phyloP scores from a whole-genome alignment of 2,329 filamentous ascomycete genomes.

The Kalaharituber pfeilii region DNA sequence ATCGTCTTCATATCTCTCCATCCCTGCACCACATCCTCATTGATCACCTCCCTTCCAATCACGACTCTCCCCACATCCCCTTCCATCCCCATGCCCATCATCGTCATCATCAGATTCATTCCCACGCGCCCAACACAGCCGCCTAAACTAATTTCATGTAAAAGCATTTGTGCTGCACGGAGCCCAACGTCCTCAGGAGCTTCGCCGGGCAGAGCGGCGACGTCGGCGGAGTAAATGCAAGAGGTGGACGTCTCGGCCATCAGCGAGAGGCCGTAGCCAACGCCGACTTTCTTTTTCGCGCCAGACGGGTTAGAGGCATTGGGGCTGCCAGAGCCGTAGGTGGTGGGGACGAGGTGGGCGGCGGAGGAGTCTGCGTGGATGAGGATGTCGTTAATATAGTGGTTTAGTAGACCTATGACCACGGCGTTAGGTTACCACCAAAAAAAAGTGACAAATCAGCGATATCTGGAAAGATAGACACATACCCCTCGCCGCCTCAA shows the following conservation, averaged over 20 bases:
- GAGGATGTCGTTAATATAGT: conserved; percentile 73
- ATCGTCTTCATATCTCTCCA: conserved; percentile 78
- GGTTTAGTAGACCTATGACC: conserved; percentile 51
- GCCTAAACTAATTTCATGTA: conserved; percentile 65
- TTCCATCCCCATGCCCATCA: conserved; percentile 97
- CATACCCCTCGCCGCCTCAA: conserved; percentile 56
- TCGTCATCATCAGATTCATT: conserved; percentile 54
- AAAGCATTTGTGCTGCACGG: conserved; percentile 69
- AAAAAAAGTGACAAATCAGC: background rate
- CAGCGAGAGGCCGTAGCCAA: conserved; percentile 79
- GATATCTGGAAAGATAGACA: background rate
- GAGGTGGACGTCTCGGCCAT: conserved; percentile 77
- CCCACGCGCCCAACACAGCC: conserved; percentile 63
- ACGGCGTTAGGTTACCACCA: too few species aligned
- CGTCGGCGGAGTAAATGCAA: conserved; percentile 77
- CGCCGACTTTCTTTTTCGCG: conserved; percentile 50
- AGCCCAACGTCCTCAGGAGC: conserved; percentile 82
- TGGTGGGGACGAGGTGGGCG: conserved; percentile 44
- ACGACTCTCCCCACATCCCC: conserved; percentile 69
- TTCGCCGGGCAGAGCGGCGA: conserved; percentile 54
- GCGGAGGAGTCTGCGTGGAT: conserved; percentile 54
- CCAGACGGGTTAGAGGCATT: conserved; percentile 29
- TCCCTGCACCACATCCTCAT: conserved; percentile 60
- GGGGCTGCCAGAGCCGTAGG: conserved; percentile 41
- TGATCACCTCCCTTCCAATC: conserved; percentile 64